phyloP scores from a whole-genome alignment of 495 filamentous ascomycete species.

The Aspergillus panamensis region DNA sequence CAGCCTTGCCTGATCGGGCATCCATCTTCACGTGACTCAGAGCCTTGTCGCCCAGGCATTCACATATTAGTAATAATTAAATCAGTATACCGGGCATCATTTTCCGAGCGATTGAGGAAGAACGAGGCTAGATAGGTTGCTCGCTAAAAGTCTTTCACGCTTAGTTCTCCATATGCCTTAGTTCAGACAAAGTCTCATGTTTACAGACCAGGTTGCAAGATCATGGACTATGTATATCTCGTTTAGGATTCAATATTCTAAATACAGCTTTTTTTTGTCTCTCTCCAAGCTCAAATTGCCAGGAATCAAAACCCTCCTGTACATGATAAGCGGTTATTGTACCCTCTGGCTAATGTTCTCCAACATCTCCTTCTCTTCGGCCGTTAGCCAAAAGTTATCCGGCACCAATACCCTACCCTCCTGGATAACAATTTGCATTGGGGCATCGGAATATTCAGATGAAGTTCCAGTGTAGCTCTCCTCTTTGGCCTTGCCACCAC shows the following conservation, averaged over 20 bases:
- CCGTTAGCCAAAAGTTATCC: slow-evolving; percentile 34
- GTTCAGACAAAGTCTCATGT: no score
- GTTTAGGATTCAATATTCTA: no score
- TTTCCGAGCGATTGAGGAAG: no score
- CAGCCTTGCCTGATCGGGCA: slow-evolving; percentile 27
- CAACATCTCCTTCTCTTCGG: slow-evolving; percentile 31
- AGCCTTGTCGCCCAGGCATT: slow-evolving; percentile 20
- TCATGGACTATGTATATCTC: no score
- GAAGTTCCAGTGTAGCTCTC: slow-evolving; percentile 19
- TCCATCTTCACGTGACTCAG: slow-evolving; percentile 21
- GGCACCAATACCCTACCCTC: slow-evolving; percentile 31
- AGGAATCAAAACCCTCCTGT: background rate
- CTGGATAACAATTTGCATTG: slow-evolving; percentile 33
- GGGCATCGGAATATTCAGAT: slow-evolving; percentile 26
- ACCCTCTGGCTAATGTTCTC: slow-evolving; percentile 35
- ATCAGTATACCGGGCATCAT: no score
- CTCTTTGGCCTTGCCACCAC: slow-evolving; percentile 16
- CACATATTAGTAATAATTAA: slow-evolving; percentile 5
- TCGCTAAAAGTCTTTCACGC: no score
- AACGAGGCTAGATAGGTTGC: no score
- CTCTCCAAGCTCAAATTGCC: no score
- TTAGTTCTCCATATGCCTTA: no score
- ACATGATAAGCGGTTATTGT: background rate
- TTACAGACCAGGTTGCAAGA: no score
- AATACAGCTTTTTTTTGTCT: no score